Base-by-base conservation (phyloP, 345 rosid genomes). In the Theobroma cacao region DNA sequence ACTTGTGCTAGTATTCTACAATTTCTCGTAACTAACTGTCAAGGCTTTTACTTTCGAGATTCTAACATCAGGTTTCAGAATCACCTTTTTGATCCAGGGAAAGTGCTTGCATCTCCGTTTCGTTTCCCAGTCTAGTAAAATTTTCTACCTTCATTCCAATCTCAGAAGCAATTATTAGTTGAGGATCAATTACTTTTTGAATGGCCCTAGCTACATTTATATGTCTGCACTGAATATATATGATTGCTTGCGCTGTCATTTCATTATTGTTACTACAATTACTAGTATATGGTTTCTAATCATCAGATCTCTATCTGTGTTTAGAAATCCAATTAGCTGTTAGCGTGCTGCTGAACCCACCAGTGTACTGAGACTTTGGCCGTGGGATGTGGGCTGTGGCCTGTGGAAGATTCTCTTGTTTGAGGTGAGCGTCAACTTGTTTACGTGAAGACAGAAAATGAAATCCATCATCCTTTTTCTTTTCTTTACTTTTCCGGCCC, bases 81-180 rank as follows among this genome's bases (percentile, higher is more conserved):
- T 71, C 63, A 34, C 18, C 62, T 33, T 78, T n/a, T 78, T 60
- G 38, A 24, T 47, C 80, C 76, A 8, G 6, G 38, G 52, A 52
- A 52, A 52, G 11, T 72, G 31, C 47, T 3, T n/a, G 20, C 75
- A 15, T 48, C 36, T 65, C 50, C 14, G 12, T 5, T 60, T 60
- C 45, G 24, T 22, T 60, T 60, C 34, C 43, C 30, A 8, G 2
- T 47, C 33, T 55, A 12, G 5, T 52, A 5, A n/a, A 55, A 18
- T 28, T 61, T 41, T 3, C 6, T 15, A 14, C 6, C 18, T 1
- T 15, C 53, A 48, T 48, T 48, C 15, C 53, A 48, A 15, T 48
- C 53, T 14, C 15, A 48, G 0, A 48, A 48, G 20, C 53, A 48
- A 48, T 41, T 5, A 41, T 41, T 41, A 41, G 7, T n/a, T n/a